Evolutionary conservation across 106 monocot species (phyloP), one percentile per base, ranked within the genome.

Genomic region (Dactylorhiza incarnata): DNA sequence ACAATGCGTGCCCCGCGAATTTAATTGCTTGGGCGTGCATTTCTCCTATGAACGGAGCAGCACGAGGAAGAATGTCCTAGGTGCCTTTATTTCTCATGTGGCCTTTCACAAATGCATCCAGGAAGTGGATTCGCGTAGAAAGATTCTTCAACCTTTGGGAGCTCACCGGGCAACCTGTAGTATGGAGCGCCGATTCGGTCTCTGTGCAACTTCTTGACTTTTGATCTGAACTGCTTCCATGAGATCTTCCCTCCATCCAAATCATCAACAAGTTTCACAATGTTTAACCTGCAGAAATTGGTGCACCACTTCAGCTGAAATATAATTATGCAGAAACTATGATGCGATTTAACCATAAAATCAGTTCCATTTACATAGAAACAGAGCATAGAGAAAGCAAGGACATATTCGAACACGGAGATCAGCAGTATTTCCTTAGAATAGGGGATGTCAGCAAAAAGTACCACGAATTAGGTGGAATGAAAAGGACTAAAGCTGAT

Each of bases 61-160:
- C 37, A 37, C 0, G 37, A 37, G 37, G 37, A 37, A 37, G 37
- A 37, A 37, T 37, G 37, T 37, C 37, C 29, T 3, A 37, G 26
- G 29, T 10, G 9, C 12, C 26, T 50, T 73, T 49, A 73, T 49
- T 49, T 59, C 16, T 13, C 71, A 1, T 81, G 7, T 46, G 73
- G 78, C 43, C 65, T 81, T 46, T 89, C 89, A 79, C 94, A 94
- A 83, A 94, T 85, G 66, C 94, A 94, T 26, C 85, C 94, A 23
- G 91, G 91, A 16, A 89, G 76, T 52, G 91, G 89, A 71, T 94
- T 94, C 16, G 94, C 91, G 79, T 85, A 91, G 78, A 94, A 94
- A 72, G 85, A 89, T 72, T 94, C 94, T 80, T 94, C 94, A 45
- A 93, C 73, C 81, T 90, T 93, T 37, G 90, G 93, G 45, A 86